Evolutionary conservation across 345 rosid genomes (phyloP), one percentile per base, ranked within the genome.

Genomic region (Camelina laxa): DNA sequence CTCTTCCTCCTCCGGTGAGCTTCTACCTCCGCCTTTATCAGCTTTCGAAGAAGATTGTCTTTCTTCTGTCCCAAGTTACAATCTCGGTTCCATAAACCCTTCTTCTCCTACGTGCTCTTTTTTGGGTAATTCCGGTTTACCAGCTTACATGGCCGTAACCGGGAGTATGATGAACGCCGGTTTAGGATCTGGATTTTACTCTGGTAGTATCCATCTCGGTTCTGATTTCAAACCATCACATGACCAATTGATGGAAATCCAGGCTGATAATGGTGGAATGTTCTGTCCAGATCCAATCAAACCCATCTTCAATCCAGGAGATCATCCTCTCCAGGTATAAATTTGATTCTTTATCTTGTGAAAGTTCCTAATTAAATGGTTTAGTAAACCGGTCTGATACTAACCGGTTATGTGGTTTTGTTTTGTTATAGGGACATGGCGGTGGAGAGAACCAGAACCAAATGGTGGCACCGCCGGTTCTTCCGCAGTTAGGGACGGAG

Each of bases 21-120:
- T 47, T 55, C 27, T 73, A 39, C 73, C 78, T 49, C 75, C 81
- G n/a, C 81, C 84, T 20, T 70, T 87, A 22, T 60, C 76, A 1
- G 84, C 81, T 72, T 91, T 91, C 3, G 96, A 94, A 38, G 97
- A 94, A 13, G 84, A 91, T 75, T 91, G 93, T 78, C 77, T 91
- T 66, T 87, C 97, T 63, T 85, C 93, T 5, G 85, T 89, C 44
- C 88, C 98, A 47, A 72, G 92, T 70, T 89, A 81, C 80, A 72
- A 44, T 16, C 48, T 80, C 4, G 67, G 79, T 6, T 85, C 90
- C 64, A 38, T 89, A 69, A 88, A 87, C 67, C 87, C 96, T 39
- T 58, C 90, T 5, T 88, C 91, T 7, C 87, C 97, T 55, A 73
- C 85, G 11, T 83, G 86, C 76, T 79, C 90, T 17, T 87, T 85